Evolutionary conservation across 2,329 filamentous ascomycete species (phyloP), one percentile per base, ranked within the genome.

Genomic region (Rugonectria rugulosa): DNA sequence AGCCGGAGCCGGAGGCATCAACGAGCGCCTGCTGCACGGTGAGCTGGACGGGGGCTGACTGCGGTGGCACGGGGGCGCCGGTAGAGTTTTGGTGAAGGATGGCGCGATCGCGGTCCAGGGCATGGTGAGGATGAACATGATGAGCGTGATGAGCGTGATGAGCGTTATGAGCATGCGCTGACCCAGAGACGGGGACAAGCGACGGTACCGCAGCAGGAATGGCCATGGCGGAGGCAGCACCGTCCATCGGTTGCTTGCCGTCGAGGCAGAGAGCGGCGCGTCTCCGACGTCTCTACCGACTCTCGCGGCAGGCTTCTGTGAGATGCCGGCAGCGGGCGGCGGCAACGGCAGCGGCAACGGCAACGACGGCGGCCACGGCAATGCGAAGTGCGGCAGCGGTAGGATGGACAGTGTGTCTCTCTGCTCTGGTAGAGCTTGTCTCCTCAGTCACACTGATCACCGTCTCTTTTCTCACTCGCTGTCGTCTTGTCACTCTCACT

Each of bases 201-300:
- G n/a, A 12, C 8, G 45, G 23, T 36, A 48, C 48, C 34, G 32
- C 23, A 40, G 46, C 53, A 46, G 53, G 41, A 41, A 42, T 45
- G 7, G 41, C 55, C 55, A 57, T 57, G 26, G 41, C 29, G 19
- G 41, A 42, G 27, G 41, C 21, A 15, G 40, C 45, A 20, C 46
- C 32, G 45, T 56, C 46, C 53, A 56, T 56, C 47, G 29, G 47
- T 43, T 11, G 46, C 44, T 45, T 56, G 46, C 46, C 53, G 32
- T 23, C 26, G 40, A 27, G 52, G 52, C 45, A 40, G n/a, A 26
- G 34, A 20, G 19, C 4, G 36, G 21, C n/a, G 43, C 29, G 7
- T 34, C 27, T 19, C 2, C 19, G 19, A 10, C 15, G 4, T 17
- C 8, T n/a, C 20, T 20, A 17, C 26, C 19, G 29, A 37, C 38